These are phyloP conservation scores for Arthrobotrys sinensis DNA, from an alignment of 2,329 filamentous ascomycete genomes.

Conservation along the genomic window DNA sequence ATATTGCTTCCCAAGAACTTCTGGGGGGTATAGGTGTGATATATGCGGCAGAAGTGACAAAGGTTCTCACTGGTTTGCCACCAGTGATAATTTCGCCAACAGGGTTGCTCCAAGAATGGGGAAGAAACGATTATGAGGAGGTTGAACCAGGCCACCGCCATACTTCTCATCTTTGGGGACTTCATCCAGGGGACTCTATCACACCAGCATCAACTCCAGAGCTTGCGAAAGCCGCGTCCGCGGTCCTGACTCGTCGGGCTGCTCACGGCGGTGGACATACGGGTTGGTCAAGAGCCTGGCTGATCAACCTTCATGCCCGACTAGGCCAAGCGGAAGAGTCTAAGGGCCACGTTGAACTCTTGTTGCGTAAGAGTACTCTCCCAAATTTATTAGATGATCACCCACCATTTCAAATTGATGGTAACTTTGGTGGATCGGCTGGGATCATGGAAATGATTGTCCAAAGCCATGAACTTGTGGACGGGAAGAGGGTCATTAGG, in stretches of 20 bases:
- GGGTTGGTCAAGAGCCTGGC: conserved; percentile 72
- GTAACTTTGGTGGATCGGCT: conserved; percentile 71
- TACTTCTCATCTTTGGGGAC: conserved; percentile 71
- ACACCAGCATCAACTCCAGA: conserved; percentile 64
- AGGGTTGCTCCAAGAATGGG: conserved; percentile 66
- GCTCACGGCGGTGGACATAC: conserved; percentile 70
- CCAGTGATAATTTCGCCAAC: conserved; percentile 62
- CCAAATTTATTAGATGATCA: conserved; percentile 70
- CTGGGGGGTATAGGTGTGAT: conserved; percentile 6
- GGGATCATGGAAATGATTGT: conserved; percentile 70
- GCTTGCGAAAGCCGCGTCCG: conserved; percentile 64
- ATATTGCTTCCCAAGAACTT: conserved; percentile 59
- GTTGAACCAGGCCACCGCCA: conserved; percentile 71
- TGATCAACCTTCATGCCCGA: conserved; percentile 71
- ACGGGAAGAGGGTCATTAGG: conserved; percentile 63
- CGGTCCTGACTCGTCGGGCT: conserved; percentile 65
- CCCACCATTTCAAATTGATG: conserved; percentile 71
- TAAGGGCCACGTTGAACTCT: conserved; percentile 67
- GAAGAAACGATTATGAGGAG: conserved; percentile 66
- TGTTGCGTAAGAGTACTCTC: conserved; percentile 68
- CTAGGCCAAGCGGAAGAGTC: conserved; percentile 68
- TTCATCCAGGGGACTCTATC: conserved; percentile 70
- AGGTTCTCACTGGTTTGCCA: conserved; percentile 45
- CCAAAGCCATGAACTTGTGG: conserved; percentile 66
- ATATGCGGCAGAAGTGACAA: conserved; percentile 58